Percentiles rank a stretch among this genome's conserved stretches.
Evolutionary conservation across 2,329 filamentous ascomycete species (phyloP).

Genomic region (Ophiocordyceps camponoti-rufipedis): DNA sequence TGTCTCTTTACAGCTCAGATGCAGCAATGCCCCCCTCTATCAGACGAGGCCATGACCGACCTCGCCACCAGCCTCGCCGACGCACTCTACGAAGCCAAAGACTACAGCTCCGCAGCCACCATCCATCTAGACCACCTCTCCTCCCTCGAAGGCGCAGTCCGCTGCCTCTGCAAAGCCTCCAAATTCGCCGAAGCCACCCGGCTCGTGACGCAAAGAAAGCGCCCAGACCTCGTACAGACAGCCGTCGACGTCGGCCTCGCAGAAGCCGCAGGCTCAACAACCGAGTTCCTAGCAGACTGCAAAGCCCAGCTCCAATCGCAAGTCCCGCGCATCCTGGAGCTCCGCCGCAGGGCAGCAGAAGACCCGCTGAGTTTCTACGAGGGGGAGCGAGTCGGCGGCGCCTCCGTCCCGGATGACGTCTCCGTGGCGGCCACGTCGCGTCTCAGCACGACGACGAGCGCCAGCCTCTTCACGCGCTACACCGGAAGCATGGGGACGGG

Average conservation of each 20-base stretch:
- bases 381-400: constrained; percentile 45
- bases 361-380: constrained; percentile 85
- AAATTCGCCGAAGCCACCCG: constrained; percentile 81
- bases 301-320: constrained; percentile 69
- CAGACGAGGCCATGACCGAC: constrained; percentile 38
- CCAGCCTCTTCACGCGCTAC: constrained; percentile 86
- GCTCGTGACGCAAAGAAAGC: constrained; percentile 42
- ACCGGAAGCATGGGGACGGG: constrained; percentile 61
- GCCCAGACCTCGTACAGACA: constrained; percentile 42
- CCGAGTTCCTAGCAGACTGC: constrained; percentile 88
- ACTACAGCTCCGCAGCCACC: constrained; percentile 61
- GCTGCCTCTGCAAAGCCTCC: constrained; percentile 72
- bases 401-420: constrained; percentile 76
- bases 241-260: constrained; percentile 64
- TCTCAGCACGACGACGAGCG: constrained; percentile 58
- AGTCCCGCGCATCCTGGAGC: constrained; percentile 66
- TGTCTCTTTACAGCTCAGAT: constrained; percentile 64
- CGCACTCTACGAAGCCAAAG: constrained; percentile 65
- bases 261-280: constrained; percentile 65
- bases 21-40: constrained; percentile 36
- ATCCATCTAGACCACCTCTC: constrained; percentile 68
- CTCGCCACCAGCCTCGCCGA: constrained; percentile 64
- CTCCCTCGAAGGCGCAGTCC: constrained; percentile 51
- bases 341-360: constrained; percentile 61
- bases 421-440: constrained; percentile 72